Percentiles rank a stretch among this genome's conserved stretches.
Evolutionary conservation across 208 protist species (phyloP).

Genomic region (Acanthamoeba rhysodes): DNA sequence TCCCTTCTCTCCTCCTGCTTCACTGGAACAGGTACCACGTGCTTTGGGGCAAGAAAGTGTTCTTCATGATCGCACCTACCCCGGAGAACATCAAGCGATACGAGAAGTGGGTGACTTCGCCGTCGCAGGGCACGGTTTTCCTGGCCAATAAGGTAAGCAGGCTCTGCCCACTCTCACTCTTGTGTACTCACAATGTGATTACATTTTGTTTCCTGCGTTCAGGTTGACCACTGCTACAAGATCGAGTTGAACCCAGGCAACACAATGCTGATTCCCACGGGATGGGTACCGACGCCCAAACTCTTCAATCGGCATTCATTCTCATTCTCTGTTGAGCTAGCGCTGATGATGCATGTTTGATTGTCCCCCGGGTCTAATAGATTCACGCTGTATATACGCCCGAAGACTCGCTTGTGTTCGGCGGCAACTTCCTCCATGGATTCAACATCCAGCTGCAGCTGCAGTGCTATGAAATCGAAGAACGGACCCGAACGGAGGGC

Average conservation of each 20-base stretch:
- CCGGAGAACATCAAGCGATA: conserved; percentile 55
- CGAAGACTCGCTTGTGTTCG: conserved; percentile 85
- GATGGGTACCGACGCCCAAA: background rate
- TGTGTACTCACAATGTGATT: background rate
- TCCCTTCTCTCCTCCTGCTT: background rate
- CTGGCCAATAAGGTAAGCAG: background rate
- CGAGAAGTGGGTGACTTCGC: conserved; percentile 76
- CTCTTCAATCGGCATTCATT: background rate
- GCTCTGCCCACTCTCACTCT: background rate
- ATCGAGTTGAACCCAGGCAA: conserved; percentile 75
- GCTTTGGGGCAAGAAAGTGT: conserved; percentile 82
- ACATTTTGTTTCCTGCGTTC: no score
- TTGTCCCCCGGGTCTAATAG: background rate
- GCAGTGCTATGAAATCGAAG: conserved; percentile 64
- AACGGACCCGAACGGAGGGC: background rate
- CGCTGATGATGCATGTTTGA: background rate
- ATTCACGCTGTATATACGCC: conserved; percentile 87
- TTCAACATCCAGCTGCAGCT: conserved; percentile 78
- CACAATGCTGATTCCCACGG: conserved; percentile 76
- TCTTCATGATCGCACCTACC: conserved; percentile 77
- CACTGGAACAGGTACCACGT: conserved; percentile 84
- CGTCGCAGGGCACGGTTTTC: conserved; percentile 47
- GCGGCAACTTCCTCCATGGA: conserved; percentile 86
- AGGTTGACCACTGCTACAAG: conserved; percentile 46
- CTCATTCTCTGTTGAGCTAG: background rate